A percentile compares a stretch with the other conserved stretches of the same genome.
Conservation (phyloP, 2,329 filamentous ascomycete genomes). For the Neonectria hederae region DNA sequence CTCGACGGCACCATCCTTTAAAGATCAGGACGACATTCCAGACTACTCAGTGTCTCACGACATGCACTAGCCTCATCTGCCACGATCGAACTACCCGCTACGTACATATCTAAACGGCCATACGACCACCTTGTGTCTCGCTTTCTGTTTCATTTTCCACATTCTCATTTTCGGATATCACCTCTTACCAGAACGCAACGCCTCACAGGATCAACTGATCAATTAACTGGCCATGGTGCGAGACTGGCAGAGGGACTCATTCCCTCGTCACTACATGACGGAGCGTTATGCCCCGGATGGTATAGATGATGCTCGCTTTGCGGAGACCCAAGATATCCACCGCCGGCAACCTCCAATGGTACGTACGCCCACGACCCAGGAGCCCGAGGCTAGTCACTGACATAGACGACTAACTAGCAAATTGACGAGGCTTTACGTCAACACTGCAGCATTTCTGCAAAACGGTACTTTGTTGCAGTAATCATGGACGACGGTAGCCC, state of each 20-base stretch:
- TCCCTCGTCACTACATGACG: conserved; percentile 48
- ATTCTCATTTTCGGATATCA: neutral
- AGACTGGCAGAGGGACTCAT: conserved; percentile 51
- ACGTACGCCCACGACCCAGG: conserved; percentile 41
- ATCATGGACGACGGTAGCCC: conserved; percentile 58
- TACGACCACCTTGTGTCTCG: neutral
- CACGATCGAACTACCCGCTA: neutral
- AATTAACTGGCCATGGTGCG: conserved; percentile 56
- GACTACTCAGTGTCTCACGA: conserved; percentile 28
- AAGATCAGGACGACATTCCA: conserved; percentile 3
- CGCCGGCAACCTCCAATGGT: conserved; percentile 54
- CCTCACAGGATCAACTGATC: neutral
- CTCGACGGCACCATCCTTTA: neutral
- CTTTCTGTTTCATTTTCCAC: neutral
- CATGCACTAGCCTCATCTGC: conserved; percentile 34
- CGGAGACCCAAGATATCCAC: conserved; percentile 47
- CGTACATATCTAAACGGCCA: neutral
- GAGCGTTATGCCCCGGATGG: conserved; percentile 45
- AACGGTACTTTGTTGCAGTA: conserved; percentile 62
- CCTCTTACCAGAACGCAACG: neutral
- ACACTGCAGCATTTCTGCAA: conserved; percentile 61
- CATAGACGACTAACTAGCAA: conserved; percentile 47
- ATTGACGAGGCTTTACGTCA: conserved; percentile 62
- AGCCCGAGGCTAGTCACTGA: conserved; percentile 22
- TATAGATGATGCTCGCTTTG: conserved; percentile 48